These are phyloP conservation scores for Rhododendron ferrugineum DNA, from an alignment of 148 eudicot species.

Conservation along the genomic window DNA sequence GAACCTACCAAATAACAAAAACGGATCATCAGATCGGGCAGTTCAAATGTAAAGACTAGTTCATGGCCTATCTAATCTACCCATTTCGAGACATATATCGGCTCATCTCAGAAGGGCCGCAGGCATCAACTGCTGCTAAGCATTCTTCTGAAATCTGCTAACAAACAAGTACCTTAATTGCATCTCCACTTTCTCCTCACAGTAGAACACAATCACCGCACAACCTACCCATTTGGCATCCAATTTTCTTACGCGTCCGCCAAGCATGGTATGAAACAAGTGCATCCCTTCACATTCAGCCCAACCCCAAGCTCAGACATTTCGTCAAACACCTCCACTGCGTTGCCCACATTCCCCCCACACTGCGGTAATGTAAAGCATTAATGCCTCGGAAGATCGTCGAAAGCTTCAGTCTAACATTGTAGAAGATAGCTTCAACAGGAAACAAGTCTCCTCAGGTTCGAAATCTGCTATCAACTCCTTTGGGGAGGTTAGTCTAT, in stretches of 20 bases:
- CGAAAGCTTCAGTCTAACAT: no score
- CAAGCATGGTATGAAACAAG: constrained; percentile 80
- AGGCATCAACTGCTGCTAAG: constrained; percentile 38
- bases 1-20: background rate
- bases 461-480: no score
- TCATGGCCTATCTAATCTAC: background rate
- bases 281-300: constrained; percentile 77
- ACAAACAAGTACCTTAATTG: constrained; percentile 49
- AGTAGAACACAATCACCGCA: constrained; percentile 64
- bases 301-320: constrained; percentile 50
- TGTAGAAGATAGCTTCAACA: no score
- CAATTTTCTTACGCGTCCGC: constrained; percentile 55
- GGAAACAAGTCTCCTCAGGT: no score
- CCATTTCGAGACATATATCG: background rate
- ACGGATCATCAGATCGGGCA: background rate
- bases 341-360: constrained; percentile 23
- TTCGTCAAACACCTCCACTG: constrained; percentile 64
- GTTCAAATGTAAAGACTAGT: background rate
- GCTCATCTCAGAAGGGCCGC: constrained; percentile 45
- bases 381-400: no score
- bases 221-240: constrained; percentile 74
- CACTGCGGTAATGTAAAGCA: background rate
- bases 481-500: no score
- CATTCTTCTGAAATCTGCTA: constrained; percentile 52
- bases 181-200: constrained; percentile 49